Evolutionary conservation across 108 stramenopile species (phyloP), one percentile per base, ranked within the genome.

Genomic region (Epithemia pelagica): DNA sequence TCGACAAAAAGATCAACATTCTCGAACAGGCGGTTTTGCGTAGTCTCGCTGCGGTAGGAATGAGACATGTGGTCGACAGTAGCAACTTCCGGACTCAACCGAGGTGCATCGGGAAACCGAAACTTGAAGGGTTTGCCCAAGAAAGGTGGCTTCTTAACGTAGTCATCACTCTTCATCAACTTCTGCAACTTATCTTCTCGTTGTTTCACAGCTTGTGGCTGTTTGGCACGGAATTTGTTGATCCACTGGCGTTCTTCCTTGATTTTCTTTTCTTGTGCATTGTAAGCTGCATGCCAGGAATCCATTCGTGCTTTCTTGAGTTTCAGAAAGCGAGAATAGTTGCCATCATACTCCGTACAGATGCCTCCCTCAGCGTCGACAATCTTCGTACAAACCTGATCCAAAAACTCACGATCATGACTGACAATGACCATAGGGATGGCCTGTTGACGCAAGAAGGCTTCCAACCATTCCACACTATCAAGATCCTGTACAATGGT

Each of bases 321-420:
- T 69, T 88, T 73, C 30, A 98, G 74, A 76, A 98, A 98, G 28
- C 81, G 77, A 32, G 92, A 95, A 70, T 98, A 98, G 74, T 98
- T 96, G 7, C 97, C 95, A 25, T 92, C 83, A 68, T 96, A 98
- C 52, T 90, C 81, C 5, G 87, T 88, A 30, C 94, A 90, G 27
- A 93, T 69, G 27, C 96, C 96, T n/a, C 90, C 92, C 46, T 96
- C 96, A 1, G 89, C 88, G 64, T 98, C 96, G 0, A 98, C 95
- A 64, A 96, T 98, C 71, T 93, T 95, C 55, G 89, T 92, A 81
- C 96, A 95, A 21, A 95, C 96, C 69, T 94, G 94, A 80, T 98
- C 98, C 60, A 99, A 82, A 74, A 99, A 99, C 77, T 97, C 98
- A 65, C 98, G 89, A 88, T 99, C 98, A 72, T 99, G 98, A 66